Evolutionary conservation across 2,329 filamentous ascomycete genomes (phyloP).

Genomic region (Cercospora beticola): DNA sequence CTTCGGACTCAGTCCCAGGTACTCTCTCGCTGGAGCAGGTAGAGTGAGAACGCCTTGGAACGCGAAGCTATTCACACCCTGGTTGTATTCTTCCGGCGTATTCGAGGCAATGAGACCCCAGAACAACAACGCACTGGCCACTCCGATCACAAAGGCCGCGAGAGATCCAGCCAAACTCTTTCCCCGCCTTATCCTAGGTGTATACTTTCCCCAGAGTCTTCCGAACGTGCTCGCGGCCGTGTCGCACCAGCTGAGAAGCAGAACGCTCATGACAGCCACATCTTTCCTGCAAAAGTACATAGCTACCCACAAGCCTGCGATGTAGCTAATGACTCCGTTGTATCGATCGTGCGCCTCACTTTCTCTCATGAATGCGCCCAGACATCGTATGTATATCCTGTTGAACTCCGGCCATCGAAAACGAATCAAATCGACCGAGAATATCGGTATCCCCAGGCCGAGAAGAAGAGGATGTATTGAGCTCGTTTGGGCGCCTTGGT

Average conservation of each 20-base stretch:
- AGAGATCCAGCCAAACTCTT: slow-evolving; percentile 90
- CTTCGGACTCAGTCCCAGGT: slow-evolving; percentile 60
- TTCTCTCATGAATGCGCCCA: slow-evolving; percentile 95
- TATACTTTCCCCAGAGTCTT: slow-evolving; percentile 83
- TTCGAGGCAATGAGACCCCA: slow-evolving; percentile 80
- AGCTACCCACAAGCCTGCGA: slow-evolving; percentile 84
- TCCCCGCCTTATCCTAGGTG: slow-evolving; percentile 75
- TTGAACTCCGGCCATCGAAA: slow-evolving; percentile 82
- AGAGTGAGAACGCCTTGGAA: slow-evolving; percentile 76
- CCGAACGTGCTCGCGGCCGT: slow-evolving; percentile 95
- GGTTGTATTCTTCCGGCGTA: slow-evolving; percentile 37
- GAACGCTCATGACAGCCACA: slow-evolving; percentile 80
- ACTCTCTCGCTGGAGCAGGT: slow-evolving; percentile 58
- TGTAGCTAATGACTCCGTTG: slow-evolving; percentile 96
- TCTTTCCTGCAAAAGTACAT: slow-evolving; percentile 91
- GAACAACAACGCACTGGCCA: slow-evolving; percentile 79
- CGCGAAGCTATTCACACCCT: slow-evolving; percentile 65
- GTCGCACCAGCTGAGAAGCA: slow-evolving; percentile 96
- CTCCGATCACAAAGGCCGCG: slow-evolving; percentile 78
- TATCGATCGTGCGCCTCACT: slow-evolving; percentile 83
- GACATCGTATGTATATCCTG: slow-evolving; percentile 74
- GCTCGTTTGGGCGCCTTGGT: slow-evolving; percentile 70
- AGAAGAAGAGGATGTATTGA: slow-evolving; percentile 84
- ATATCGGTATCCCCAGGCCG: slow-evolving; percentile 77
- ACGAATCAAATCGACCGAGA: slow-evolving; percentile 75